Percentiles rank a stretch among this genome's conserved stretches.
Conservation (phyloP, 2,329 filamentous ascomycete species). For the Aspergillus brasiliensis region DNA sequence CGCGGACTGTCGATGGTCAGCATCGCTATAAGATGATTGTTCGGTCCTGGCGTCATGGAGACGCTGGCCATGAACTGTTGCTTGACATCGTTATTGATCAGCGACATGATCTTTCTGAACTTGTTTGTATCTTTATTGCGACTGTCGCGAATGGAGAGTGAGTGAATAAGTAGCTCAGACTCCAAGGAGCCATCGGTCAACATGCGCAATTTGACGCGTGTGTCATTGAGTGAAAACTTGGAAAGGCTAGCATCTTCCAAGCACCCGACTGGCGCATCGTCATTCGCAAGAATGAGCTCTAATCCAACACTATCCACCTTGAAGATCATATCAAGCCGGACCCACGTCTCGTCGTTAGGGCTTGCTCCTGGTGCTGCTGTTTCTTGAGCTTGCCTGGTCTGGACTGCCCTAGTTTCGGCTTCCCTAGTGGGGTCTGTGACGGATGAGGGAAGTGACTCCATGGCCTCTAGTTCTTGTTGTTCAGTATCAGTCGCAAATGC, state of each 20-base stretch:
- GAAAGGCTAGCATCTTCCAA: conserved; percentile 80
- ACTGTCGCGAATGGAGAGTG: conserved; percentile 92
- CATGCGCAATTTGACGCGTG: conserved; percentile 87
- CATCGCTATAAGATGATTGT: conserved; percentile 83
- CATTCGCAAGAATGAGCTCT: conserved; percentile 77
- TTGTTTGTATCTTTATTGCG: conserved; percentile 89
- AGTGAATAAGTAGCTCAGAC: conserved; percentile 88
- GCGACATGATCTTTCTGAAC: conserved; percentile 96
- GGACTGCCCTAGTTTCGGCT: conserved; percentile 53
- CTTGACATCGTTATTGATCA: conserved; percentile 86
- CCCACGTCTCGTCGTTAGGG: conserved; percentile 73
- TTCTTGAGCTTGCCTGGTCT: conserved; percentile 50
- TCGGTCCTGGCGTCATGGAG: conserved; percentile 82
- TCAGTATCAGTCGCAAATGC: conserved; percentile 78
- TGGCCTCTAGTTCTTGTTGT: conserved; percentile 71
- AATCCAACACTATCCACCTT: conserved; percentile 83
- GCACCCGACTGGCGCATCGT: conserved; percentile 76
- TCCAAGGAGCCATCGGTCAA: conserved; percentile 89
- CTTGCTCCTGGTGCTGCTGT: conserved; percentile 71
- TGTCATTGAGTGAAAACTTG: conserved; percentile 91
- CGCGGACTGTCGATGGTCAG: conserved; percentile 92
- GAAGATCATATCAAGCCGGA: conserved; percentile 90
- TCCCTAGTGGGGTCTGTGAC: conserved; percentile 54
- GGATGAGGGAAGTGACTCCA: conserved; percentile 68
- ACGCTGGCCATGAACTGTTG: conserved; percentile 98